phyloP scores from a whole-genome alignment of 257 asterid genomes.

The Phtheirospermum japonicum region DNA sequence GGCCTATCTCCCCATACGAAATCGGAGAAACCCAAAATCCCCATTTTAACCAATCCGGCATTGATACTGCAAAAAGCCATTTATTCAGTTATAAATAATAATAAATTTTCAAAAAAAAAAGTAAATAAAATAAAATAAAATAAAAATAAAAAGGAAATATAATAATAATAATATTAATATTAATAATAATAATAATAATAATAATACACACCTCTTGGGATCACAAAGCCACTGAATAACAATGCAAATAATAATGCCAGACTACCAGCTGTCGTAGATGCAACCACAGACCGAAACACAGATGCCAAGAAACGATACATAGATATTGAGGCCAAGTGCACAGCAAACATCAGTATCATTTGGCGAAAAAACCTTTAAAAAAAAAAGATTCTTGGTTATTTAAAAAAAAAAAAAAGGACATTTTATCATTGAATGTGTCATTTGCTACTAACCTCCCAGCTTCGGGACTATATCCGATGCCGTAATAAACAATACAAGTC shows the following conservation, averaged over 20 bases:
- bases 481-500: slow-evolving; percentile 49
- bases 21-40: slow-evolving; percentile 61
- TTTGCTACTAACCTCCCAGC: slow-evolving; percentile 36
- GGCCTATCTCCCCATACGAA: slow-evolving; percentile 58
- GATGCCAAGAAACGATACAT: slow-evolving; percentile 58
- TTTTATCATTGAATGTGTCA: no score
- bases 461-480: slow-evolving; percentile 51
- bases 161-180: no score
- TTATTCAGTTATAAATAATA: no score
- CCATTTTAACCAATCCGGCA: slow-evolving; percentile 65
- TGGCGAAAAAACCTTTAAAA: slow-evolving; percentile 53
- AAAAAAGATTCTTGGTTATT: neutral
- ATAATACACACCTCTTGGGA: slow-evolving; percentile 52
- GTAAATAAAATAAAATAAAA: no score
- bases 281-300: slow-evolving; percentile 38
- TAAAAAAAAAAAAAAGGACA: no score
- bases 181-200: no score
- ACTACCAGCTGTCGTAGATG: slow-evolving; percentile 42
- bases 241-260: slow-evolving; percentile 34
- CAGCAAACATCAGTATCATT: slow-evolving; percentile 40
- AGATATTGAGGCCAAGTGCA: slow-evolving; percentile 44
- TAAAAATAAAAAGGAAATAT: no score
- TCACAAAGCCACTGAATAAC: slow-evolving; percentile 50
- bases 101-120: neutral
- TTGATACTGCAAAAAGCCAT: slow-evolving; percentile 41